Base-by-base conservation (phyloP, 1,139 yeast species). In the Yamadazyma dushanensis region DNA sequence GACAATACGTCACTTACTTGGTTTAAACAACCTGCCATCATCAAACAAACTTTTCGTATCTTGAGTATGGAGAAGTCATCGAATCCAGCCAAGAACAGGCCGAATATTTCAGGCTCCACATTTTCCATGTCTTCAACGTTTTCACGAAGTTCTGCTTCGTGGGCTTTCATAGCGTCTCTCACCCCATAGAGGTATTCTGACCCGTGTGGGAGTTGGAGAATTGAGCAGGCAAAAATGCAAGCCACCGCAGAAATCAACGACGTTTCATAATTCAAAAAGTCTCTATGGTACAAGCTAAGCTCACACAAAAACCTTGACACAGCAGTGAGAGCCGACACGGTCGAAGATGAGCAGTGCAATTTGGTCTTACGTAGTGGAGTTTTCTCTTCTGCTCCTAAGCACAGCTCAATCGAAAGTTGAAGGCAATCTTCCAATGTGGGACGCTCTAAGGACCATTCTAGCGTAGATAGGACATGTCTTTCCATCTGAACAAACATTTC, bases 401-500 rank as follows among this genome's bases (percentile, higher is more conserved):
- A 16, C 70, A 58, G 28, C 55, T 57, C 56, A 29, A 78, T 70
- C 8, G 80, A 70, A 35, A 79, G 54, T 50, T 80, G 84, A 37
- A 80, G 61, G 44, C 81, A 73, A 36, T 79, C 84, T 53, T 80
- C 84, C 35, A 80, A 63, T 29, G 74, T 66, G 4, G 86, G 83
- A 37, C 76, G 80, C 29, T 81, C 77, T 34, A 87, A 58, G 9
- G 75, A 68, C 98, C 98, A 92, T 37, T 86, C 86, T 38, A 92
- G 66, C 1, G 97, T 89, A 37, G 80, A 66, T 37, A 92, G 67
- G 28, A 92, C 83, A 59, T 92, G 97, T 61, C 79, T 78, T 63
- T 92, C 97, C 97, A 92, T 92, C 59, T 90, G 97, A 29, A 83
- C 73, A 62, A 92, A 89, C 95, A 90, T 88, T 43, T 83, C 83